A percentile compares a stretch with the other conserved stretches of the same genome.
Evolutionary conservation across 441 rosid genomes (phyloP).

Genomic region (Hura crepitans): DNA sequence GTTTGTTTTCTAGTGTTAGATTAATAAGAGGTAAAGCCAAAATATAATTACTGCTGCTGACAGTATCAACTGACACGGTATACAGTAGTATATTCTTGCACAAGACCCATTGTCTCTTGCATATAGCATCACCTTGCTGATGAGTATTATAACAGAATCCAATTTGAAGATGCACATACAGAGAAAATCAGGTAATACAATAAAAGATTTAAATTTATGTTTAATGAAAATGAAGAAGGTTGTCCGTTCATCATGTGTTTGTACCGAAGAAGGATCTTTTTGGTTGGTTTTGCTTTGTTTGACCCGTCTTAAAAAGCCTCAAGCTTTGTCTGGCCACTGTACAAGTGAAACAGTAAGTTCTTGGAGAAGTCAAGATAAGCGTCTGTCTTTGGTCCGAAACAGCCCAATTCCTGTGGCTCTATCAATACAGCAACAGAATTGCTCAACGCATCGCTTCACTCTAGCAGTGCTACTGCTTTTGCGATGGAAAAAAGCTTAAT

Average conservation of each 20-base stretch:
- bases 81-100: not conserved
- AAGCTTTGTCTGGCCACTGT: constrained; percentile 24
- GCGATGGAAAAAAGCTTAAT: not conserved
- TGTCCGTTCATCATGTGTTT: not conserved
- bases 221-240: not conserved
- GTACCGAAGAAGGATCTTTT: constrained; percentile 29
- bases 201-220: not conserved
- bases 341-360: constrained; percentile 11
- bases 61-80: not conserved
- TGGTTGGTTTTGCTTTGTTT: constrained; percentile 22
- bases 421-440: not conserved
- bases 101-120: not conserved
- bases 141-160: no score
- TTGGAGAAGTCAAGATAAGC: constrained; percentile 14
- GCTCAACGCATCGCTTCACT: not conserved
- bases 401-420: constrained; percentile 4
- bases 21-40: constrained; percentile 13
- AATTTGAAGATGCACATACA: not conserved
- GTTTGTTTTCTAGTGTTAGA: constrained; percentile 17
- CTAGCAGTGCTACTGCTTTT: constrained; percentile 5
- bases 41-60: constrained; percentile 11
- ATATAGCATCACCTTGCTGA: no score
- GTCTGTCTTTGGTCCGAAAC: not conserved
- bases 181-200: not conserved
- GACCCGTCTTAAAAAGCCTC: constrained; percentile 24